Percentiles rank a stretch among this genome's conserved stretches.
Evolutionary conservation across 805 yeast genomes (phyloP).

Genomic region (Candida peoriensis): DNA sequence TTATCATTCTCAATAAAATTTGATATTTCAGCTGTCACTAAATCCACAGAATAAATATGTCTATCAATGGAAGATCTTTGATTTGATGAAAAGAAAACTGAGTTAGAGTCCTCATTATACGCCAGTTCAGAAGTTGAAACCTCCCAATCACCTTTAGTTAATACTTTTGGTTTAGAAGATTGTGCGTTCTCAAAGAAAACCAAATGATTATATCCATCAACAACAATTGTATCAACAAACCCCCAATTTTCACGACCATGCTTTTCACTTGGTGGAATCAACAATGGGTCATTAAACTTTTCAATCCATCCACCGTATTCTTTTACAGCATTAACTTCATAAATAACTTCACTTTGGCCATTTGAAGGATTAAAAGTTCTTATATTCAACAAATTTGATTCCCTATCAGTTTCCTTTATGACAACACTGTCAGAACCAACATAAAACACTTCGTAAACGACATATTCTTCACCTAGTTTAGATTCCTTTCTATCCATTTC

Average conservation of each 20-base stretch:
- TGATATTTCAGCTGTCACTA: slow-evolving; percentile 27
- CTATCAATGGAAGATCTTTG: slow-evolving; percentile 41
- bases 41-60: slow-evolving; percentile 18
- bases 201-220: slow-evolving; percentile 64
- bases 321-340: slow-evolving; percentile 39
- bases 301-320: slow-evolving; percentile 72
- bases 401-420: slow-evolving; percentile 60
- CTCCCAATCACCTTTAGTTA: slow-evolving; percentile 86
- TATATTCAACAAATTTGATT: slow-evolving; percentile 56
- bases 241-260: slow-evolving; percentile 40
- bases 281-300: slow-evolving; percentile 53
- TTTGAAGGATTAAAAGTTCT: slow-evolving; percentile 36
- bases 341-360: slow-evolving; percentile 32
- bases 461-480: slow-evolving; percentile 36
- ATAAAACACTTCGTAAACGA: slow-evolving; percentile 68
- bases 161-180: slow-evolving; percentile 42
- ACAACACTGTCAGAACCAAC: slow-evolving; percentile 45
- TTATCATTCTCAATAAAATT: slow-evolving; percentile 44
- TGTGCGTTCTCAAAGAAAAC: slow-evolving; percentile 75
- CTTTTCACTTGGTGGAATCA: slow-evolving; percentile 52
- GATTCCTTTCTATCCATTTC: slow-evolving; percentile 24
- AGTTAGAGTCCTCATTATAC: slow-evolving; percentile 44
- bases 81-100: slow-evolving; percentile 62
- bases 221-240: slow-evolving; percentile 74
- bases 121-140: slow-evolving; percentile 63